Percentiles rank a stretch among this genome's conserved stretches.
These are phyloP conservation scores for Pleurotus cornucopiae DNA, from an alignment of 768 basidiomycete species.

Conservation along the genomic window DNA sequence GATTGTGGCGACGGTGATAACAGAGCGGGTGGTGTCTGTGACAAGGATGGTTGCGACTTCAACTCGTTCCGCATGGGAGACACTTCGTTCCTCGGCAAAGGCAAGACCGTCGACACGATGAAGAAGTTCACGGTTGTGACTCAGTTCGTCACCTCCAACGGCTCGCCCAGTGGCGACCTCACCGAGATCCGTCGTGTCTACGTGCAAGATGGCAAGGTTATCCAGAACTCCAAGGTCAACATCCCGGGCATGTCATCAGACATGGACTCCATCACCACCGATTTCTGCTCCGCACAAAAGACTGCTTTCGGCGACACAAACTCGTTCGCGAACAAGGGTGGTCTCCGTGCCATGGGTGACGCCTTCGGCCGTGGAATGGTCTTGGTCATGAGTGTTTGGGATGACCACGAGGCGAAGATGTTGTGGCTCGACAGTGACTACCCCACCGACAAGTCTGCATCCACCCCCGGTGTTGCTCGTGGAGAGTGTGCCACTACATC, in stretches of 20 bases:
- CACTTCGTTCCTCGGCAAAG: conserved; percentile 34
- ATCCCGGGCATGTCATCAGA: conserved; percentile 25
- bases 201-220: conserved; percentile 38
- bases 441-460: conserved; percentile 18
- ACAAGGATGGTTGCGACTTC: conserved; percentile 44
- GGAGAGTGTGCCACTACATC: conserved; percentile 34
- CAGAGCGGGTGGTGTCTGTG: conserved; percentile 32
- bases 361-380: conserved; percentile 33
- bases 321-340: conserved; percentile 28
- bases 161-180: conserved; percentile 18
- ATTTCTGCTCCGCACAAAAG: conserved; percentile 34
- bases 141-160: conserved; percentile 36
- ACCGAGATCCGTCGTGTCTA: conserved; percentile 38
- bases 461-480: conserved; percentile 28
- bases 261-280: conserved; percentile 34
- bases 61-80: conserved; percentile 44
- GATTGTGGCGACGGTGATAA: conserved; percentile 22
- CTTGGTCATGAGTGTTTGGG: conserved; percentile 33
- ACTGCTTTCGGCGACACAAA: conserved; percentile 31
- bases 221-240: conserved; percentile 32
- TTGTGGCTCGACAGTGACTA: conserved; percentile 36
- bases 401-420: conserved; percentile 36
- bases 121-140: conserved; percentile 38
- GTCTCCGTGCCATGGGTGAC: conserved; percentile 19
- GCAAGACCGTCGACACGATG: conserved; percentile 35